Evolutionary conservation across 345 rosid species (phyloP), one percentile per base, ranked within the genome.

Genomic region (Rubroshorea leprosula): DNA sequence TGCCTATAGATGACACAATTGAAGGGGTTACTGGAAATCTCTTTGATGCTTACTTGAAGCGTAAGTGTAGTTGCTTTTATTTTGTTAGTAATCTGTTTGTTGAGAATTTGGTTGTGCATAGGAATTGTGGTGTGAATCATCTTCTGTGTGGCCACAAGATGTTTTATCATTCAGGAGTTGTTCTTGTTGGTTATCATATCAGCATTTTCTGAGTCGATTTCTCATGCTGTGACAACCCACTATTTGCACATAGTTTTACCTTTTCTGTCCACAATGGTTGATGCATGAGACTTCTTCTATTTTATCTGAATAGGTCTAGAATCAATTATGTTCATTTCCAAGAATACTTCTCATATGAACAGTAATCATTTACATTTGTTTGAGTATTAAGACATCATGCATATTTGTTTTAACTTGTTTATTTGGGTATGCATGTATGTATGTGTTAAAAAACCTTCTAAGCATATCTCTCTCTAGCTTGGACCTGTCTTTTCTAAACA

Each of bases 1-100:
- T 91, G 57, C 98, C 95, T 1, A 68, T 91, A 4, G 98, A 91
- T 76, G 98, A 88, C 70, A 79, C 96, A 1, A 73, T 88, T 57
- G 98, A 91, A 74, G 98, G 95, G 9, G 86, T 91, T 48, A 85
- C 96, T 49, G 96, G 95, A 61, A 91, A 82, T 72, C 88, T 91
- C 53, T 91, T 88, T 51, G 98, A 91, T 69, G 95, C 96, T n/a
- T 91, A 77, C 73, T 68, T 91, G 51, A 86, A 88, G 68, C 96
- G 97, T 90, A 69, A 78, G 93, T 83, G 13, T 59, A 8, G 19
- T 29, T 43, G n/a, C 7, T 60, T 8, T 31, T 59, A 16, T 60
- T 49, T 26, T 48, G 27, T 15, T 26, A 18, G 29, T 10, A 22
- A 59, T 7, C 35, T 60, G 14, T 48, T 1, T 29, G 6, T 47